These are phyloP conservation scores for Lentithecium fluviatile DNA, from an alignment of 495 filamentous ascomycete species.

Conservation along the genomic window DNA sequence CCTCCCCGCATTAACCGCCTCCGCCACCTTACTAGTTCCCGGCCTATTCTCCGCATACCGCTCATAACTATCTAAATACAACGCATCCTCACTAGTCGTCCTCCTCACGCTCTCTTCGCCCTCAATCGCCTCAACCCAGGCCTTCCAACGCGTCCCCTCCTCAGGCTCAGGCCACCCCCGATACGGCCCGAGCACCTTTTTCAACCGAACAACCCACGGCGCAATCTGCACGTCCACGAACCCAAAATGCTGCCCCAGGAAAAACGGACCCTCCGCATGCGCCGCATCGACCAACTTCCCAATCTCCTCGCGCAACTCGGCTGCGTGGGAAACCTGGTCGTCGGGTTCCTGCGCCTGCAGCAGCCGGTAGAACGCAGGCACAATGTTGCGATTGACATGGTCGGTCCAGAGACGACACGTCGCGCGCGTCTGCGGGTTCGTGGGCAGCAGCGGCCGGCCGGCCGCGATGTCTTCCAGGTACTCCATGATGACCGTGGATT, in stretches of 20 bases:
- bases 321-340: constrained; percentile 62
- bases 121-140: constrained; percentile 83
- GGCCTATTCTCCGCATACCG: constrained; percentile 37
- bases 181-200: constrained; percentile 73
- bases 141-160: constrained; percentile 66
- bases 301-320: constrained; percentile 69
- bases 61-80: constrained; percentile 45
- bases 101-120: constrained; percentile 66
- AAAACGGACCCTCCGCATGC: constrained; percentile 71
- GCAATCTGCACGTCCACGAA: constrained; percentile 87
- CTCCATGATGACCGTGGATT: constrained; percentile 86
- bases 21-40: constrained; percentile 23
- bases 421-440: constrained; percentile 67
- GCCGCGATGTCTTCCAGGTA: constrained; percentile 80
- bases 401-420: constrained; percentile 84
- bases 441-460: constrained; percentile 63
- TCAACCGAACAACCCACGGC: constrained; percentile 79
- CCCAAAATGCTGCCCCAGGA: constrained; percentile 68
- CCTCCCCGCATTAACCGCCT: constrained; percentile 31
- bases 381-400: constrained; percentile 80
- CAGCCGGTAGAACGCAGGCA: constrained; percentile 78
- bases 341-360: constrained; percentile 67
- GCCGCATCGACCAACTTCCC: constrained; percentile 70
- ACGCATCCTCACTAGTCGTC: constrained; percentile 61
- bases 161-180: constrained; percentile 75